Conservation (phyloP, 441 rosid genomes). For the Populus tomentosa region DNA sequence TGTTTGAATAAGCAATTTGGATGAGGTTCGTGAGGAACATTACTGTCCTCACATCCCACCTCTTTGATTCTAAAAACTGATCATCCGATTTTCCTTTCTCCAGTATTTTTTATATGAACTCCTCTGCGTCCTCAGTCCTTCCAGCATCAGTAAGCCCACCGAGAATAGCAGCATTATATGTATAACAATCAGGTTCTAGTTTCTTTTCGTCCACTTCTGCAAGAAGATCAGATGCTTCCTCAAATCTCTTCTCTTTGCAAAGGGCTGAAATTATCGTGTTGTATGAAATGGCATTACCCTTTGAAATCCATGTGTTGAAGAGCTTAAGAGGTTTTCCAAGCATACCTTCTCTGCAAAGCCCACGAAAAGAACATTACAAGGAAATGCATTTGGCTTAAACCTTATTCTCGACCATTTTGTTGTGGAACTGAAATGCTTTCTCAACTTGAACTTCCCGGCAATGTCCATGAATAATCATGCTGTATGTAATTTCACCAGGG, state of each 20-base stretch:
- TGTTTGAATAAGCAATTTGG: constrained; percentile 45
- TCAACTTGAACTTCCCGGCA: constrained; percentile 64
- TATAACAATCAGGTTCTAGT: constrained; percentile 61
- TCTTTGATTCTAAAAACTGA: constrained; percentile 22
- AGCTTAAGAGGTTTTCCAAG: constrained; percentile 78
- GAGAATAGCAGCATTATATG: constrained; percentile 48
- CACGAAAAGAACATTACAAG: constrained; percentile 70
- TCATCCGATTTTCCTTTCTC: constrained; percentile 37
- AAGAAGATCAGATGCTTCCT: constrained; percentile 38
- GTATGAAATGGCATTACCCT: constrained; percentile 72
- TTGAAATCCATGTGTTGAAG: constrained; percentile 54
- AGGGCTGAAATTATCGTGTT: constrained; percentile 72
- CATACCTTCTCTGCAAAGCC: constrained; percentile 71
- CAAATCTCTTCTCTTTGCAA: constrained; percentile 38
- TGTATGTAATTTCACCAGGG: constrained; percentile 63
- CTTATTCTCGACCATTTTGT: constrained; percentile 58
- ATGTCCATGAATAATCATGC: constrained; percentile 66
- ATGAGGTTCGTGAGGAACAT: constrained; percentile 33
- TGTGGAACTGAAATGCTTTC: constrained; percentile 79
- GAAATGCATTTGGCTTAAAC: constrained; percentile 57
- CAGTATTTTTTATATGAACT: constrained; percentile 43
- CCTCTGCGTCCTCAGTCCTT: constrained; percentile 52
- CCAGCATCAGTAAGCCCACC: constrained; percentile 50
- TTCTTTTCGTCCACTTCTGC: constrained; percentile 61
- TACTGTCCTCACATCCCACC: constrained; percentile 12